These are phyloP conservation scores for Colletotrichum melonis DNA, from an alignment of 2,329 filamentous ascomycete species.

Conservation along the genomic window DNA sequence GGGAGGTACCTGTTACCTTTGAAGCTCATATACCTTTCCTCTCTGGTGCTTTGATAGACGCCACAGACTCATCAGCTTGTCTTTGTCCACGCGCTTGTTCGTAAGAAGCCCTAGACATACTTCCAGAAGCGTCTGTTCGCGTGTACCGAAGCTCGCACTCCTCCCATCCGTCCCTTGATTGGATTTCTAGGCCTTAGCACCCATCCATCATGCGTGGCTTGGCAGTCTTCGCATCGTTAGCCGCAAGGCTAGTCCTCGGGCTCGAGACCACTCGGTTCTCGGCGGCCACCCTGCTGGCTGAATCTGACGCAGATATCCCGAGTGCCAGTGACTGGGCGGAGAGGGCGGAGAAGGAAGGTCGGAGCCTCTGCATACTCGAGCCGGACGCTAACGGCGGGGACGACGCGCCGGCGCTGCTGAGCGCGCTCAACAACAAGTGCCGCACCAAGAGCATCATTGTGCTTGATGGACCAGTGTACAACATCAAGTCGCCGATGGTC, in stretches of 20 bases:
- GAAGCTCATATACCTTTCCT: background rate
- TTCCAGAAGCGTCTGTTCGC: slow-evolving; percentile 13
- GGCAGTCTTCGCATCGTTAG: background rate
- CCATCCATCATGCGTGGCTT: slow-evolving; percentile 16
- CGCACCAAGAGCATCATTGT: slow-evolving; percentile 44
- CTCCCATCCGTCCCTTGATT: background rate
- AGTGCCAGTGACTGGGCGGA: slow-evolving; percentile 14
- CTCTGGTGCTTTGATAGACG: background rate
- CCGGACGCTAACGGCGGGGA: slow-evolving; percentile 42
- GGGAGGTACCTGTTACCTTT: background rate
- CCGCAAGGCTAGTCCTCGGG: background rate
- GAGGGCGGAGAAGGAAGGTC: slow-evolving; percentile 52
- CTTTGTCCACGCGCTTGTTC: background rate
- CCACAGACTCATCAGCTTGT: background rate
- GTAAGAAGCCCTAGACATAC: background rate
- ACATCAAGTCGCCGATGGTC: slow-evolving; percentile 49
- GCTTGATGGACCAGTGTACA: slow-evolving; percentile 47
- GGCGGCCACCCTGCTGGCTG: background rate
- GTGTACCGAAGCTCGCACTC: background rate
- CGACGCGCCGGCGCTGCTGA: slow-evolving; percentile 45
- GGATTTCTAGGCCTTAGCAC: background rate
- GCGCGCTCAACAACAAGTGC: slow-evolving; percentile 46
- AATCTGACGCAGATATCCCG: background rate
- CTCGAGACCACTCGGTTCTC: background rate
- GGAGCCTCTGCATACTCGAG: slow-evolving; percentile 44